phyloP scores from a whole-genome alignment of 75 land plant species.

The Sequoiadendron giganteum region DNA sequence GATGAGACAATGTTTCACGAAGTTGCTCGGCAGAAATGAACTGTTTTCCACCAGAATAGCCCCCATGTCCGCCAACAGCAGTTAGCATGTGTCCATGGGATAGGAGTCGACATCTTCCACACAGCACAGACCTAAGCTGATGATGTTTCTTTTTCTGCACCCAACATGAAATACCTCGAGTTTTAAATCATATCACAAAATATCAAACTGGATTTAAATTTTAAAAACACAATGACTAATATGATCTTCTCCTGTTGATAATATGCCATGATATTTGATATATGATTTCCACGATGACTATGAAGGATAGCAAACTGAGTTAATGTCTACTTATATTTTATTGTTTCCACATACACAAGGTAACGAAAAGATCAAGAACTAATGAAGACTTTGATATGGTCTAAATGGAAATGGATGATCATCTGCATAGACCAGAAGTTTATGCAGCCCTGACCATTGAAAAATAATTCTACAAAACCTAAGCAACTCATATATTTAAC shows the following conservation, averaged over 20 bases:
- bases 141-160: conserved; percentile 94
- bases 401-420: not conserved
- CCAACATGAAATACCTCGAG: conserved; percentile 4
- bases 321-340: not conserved
- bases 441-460: not conserved
- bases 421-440: not conserved
- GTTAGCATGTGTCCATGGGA: conserved; percentile 97
- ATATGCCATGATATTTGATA: not conserved
- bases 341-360: not conserved
- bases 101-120: conserved; percentile 82
- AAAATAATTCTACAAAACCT: no score
- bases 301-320: not conserved
- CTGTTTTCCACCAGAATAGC: conserved; percentile 88
- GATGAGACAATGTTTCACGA: conserved; percentile 83
- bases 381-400: not conserved
- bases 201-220: not conserved
- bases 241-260: not conserved
- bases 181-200: not conserved
- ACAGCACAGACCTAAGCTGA: conserved; percentile 81
- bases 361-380: not conserved
- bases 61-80: conserved; percentile 97
- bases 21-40: conserved; percentile 91
- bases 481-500: no score
- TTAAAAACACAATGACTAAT: conserved; percentile 1
- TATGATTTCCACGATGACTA: not conserved